These are phyloP conservation scores for Orbilia brochopaga DNA, from an alignment of 2,329 filamentous ascomycete species.

Conservation along the genomic window DNA sequence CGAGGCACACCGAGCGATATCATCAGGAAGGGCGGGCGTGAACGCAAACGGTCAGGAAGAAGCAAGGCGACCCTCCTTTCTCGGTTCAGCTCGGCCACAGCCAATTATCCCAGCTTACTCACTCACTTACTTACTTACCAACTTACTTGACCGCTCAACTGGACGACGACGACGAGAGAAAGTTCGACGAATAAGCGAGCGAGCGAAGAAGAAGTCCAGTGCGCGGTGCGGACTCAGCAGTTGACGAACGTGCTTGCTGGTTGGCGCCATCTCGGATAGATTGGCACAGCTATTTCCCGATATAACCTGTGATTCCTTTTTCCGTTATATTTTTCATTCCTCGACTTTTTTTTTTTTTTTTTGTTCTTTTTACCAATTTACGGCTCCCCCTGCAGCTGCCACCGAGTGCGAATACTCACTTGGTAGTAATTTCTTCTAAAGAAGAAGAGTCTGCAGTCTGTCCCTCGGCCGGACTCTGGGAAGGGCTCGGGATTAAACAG, in stretches of 20 bases:
- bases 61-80: not conserved
- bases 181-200: not conserved
- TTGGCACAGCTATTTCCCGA: not conserved
- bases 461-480: no score
- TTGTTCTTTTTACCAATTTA: not conserved
- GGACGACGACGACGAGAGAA: not conserved
- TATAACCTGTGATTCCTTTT: not conserved
- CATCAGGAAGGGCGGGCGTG: not conserved
- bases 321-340: not conserved
- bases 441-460: no score
- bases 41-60: constrained; percentile 1
- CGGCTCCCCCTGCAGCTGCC: not conserved
- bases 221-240: not conserved
- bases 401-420: no score
- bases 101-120: no score
- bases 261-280: constrained; percentile 3
- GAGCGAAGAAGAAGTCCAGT: not conserved
- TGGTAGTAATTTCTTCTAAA: no score
- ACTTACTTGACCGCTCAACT: no score
- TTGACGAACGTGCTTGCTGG: not conserved
- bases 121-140: no score
- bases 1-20: not conserved
- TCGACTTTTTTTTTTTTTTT: not conserved
- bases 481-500: no score
- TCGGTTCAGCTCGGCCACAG: not conserved